Base-by-base conservation (phyloP, 2,329 filamentous ascomycete species). In the Diaporthe helianthi region DNA sequence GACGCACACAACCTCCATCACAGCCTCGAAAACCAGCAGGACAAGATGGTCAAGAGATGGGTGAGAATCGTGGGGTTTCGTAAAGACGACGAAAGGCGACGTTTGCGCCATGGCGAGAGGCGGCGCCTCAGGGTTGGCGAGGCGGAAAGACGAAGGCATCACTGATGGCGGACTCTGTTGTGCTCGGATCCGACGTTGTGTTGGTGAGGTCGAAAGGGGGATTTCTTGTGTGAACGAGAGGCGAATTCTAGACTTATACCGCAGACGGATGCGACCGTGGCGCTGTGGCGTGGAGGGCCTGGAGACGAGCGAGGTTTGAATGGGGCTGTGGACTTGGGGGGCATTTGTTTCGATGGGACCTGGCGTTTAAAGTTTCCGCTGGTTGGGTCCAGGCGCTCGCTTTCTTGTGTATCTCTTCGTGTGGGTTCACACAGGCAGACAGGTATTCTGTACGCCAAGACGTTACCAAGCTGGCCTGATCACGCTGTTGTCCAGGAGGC, bases 1-100 rank as follows among this genome's bases (percentile, higher is more conserved):
- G 79, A 99, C 94, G 78, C 94, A 98, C 61, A 99, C 92, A 29
- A 98, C 95, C 78, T 98, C 94, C 76, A 98, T 85, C 33, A 98
- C 94, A 13, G 96, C 96, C 81, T 97, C 94, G 76, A 97, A 97
- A 74, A 98, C 94, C 70, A 97, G 89, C 31, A 97, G 84, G 47
- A 90, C 86, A 36, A 97, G 85, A 75, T 94, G 86, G 69, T 83
- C 84, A 72, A 93, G 84, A 65, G 91, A 85, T 17, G 91, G 90
- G 73, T 93, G 90, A 22, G 84, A 81, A 4, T 84, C 82, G 73
- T 86, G 83, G 13, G 80, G 76, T 64, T 79, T 78, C 70, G 79
- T 77, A 51, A 78, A 73, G 17, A 80, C 77, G 69, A 80, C 77
- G 64, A 85, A 75, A 6, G 82, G 81, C 65, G 82, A 74, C 26